Evolutionary conservation across 2,329 filamentous ascomycete species (phyloP), one percentile per base, ranked within the genome.

Genomic region (Thyridium curvatum): DNA sequence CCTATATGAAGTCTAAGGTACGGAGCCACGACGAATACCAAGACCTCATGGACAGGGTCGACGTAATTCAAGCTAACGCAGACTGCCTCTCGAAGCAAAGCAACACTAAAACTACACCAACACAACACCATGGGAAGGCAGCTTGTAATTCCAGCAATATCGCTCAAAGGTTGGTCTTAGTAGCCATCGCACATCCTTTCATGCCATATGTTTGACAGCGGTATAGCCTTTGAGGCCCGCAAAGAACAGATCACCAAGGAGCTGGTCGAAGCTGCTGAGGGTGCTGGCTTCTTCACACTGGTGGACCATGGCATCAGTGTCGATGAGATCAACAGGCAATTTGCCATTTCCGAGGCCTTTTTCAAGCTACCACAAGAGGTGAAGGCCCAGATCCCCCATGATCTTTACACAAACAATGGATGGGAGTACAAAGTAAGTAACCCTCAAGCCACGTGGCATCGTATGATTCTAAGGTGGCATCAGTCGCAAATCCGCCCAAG

Each of bases 201-300:
- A 10, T 6, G 10, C 6, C 10, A 26, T 10, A 6, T 26, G 21
- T 6, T 10, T 26, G 6, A 26, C 21, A 10, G 21, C 10, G 21
- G 6, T 6, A 10, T 10, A 26, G 21, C 6, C 21, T 75, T 71
- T 43, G 59, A 66, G 21, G 45, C 51, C 8, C 65, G 71, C 31
- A 64, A 70, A 47, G 61, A 69, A 34, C 56, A 66, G 28, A 75
- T 75, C 43, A 71, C 68, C 1, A 38, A 51, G 3, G 52, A 74
- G 41, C 60, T 75, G 10, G 55, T 71, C 37, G 40, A 63, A 21
- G 71, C 71, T 2, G 68, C 71, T 1, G 69, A 74, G 42, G 69
- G 68, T 18, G 64, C 66, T 30, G 71, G 72, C 10, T 74, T 76
- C 59, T 76, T 77, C 53, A 68, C 64, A 29, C 44, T 75, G 3